Conservation (phyloP, 768 basidiomycete genomes). For the Leccinum sublutescens region DNA sequence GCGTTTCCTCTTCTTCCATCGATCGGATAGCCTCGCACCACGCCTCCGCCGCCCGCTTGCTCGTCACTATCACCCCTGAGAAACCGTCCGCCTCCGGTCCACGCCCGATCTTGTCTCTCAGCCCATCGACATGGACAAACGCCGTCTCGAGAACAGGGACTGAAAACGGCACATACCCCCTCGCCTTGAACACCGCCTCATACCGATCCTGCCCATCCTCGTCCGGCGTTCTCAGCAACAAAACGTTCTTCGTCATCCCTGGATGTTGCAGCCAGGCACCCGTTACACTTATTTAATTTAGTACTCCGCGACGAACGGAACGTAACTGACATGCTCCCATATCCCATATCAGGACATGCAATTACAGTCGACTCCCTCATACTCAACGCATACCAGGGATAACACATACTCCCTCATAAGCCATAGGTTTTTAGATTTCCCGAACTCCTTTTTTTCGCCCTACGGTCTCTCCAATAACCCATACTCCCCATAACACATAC, state of each 20-base stretch:
- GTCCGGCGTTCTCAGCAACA: constrained; percentile 42
- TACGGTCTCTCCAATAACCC: no score
- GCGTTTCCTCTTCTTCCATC: constrained; percentile 1
- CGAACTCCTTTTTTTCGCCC: no score
- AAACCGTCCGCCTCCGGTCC: constrained; percentile 37
- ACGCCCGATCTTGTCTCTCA: constrained; percentile 41
- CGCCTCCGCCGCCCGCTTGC: constrained; percentile 72
- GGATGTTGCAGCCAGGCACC: no score
- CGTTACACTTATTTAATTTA: no score
- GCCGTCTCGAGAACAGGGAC: constrained; percentile 72
- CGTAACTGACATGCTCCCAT: not conserved
- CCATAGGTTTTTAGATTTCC: no score
- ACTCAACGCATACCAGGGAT: no score
- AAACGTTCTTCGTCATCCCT: constrained; percentile 30
- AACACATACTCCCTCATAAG: no score
- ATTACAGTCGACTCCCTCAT: no score
- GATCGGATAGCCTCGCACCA: constrained; percentile 47
- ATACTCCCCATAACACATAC: no score
- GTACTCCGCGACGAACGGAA: no score
- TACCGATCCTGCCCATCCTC: constrained; percentile 53
- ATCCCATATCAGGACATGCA: no score
- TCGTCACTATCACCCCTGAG: constrained; percentile 74
- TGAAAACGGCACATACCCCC: constrained; percentile 55
- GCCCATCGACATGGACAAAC: constrained; percentile 44
- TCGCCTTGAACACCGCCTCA: constrained; percentile 44